phyloP scores from a whole-genome alignment of 768 basidiomycete genomes.

The Hortiboletus flavorubellus region DNA sequence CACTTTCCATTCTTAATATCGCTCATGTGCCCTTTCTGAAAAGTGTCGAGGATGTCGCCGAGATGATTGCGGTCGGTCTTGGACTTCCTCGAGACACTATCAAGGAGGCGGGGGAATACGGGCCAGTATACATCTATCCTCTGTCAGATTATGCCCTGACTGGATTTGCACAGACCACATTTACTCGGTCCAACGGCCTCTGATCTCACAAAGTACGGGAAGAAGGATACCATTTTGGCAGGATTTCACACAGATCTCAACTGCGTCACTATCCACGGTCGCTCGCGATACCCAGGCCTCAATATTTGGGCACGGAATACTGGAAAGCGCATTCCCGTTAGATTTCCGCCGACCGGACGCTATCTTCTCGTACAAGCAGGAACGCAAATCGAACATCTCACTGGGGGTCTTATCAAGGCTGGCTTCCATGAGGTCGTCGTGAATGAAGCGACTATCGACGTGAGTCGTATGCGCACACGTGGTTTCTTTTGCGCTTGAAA shows the following conservation, averaged over 20 bases:
- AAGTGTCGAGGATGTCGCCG: constrained; percentile 82
- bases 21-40: neutral
- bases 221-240: constrained; percentile 81
- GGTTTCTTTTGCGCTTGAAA: neutral
- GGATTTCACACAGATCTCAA: constrained; percentile 96
- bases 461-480: constrained; percentile 30
- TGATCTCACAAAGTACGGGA: constrained; percentile 75
- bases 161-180: constrained; percentile 55
- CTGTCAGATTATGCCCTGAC: neutral
- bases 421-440: constrained; percentile 96
- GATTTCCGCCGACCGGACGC: constrained; percentile 75
- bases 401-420: constrained; percentile 82
- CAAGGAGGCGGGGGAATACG: constrained; percentile 78
- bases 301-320: constrained; percentile 95
- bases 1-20: constrained; percentile 1
- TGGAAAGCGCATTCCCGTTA: constrained; percentile 85
- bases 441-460: constrained; percentile 72
- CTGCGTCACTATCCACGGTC: constrained; percentile 88
- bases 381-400: constrained; percentile 89
- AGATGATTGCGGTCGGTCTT: constrained; percentile 85
- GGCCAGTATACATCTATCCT: constrained; percentile 43
- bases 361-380: constrained; percentile 93
- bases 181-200: constrained; percentile 93
- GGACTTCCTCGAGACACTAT: constrained; percentile 70
- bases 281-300: constrained; percentile 81